Evolutionary conservation across 1,284 basidiomycete species (phyloP).

Genomic region (Boletus albobrunnescens): DNA sequence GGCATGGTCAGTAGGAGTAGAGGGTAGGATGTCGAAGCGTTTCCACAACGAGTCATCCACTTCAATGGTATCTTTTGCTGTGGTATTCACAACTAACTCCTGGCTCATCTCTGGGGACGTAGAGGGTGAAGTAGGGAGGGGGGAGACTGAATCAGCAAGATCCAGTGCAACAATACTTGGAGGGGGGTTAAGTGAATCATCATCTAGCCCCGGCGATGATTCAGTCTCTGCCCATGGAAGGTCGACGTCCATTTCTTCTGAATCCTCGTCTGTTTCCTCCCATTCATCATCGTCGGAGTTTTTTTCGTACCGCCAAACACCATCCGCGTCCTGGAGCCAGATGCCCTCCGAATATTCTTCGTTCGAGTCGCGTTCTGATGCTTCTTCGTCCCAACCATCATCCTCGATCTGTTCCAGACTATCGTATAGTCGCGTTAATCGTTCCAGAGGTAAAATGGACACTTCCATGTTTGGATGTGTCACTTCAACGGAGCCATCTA

Average conservation of each 20-base stretch:
- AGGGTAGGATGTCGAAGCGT: conserved; percentile 72
- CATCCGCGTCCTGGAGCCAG: conserved; percentile 55
- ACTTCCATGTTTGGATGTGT: conserved; percentile 53
- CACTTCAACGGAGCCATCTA: conserved; percentile 67
- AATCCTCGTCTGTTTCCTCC: conserved; percentile 33
- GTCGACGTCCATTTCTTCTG: conserved; percentile 28
- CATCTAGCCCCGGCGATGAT: conserved; percentile 16
- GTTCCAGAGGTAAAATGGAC: conserved; percentile 53
- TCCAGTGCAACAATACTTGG: conserved; percentile 18
- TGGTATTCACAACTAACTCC: conserved; percentile 29
- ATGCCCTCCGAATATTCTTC: conserved; percentile 42
- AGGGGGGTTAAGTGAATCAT: conserved; percentile 16
- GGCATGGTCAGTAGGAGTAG: conserved; percentile 77
- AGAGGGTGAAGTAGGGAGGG: conserved; percentile 27
- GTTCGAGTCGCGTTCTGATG: conserved; percentile 38
- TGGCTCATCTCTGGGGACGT: conserved; percentile 35
- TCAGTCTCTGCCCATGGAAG: conserved; percentile 28
- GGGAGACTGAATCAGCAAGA: conserved; percentile 24
- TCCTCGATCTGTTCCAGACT: conserved; percentile 76
- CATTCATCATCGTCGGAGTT: conserved; percentile 40
- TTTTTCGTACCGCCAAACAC: conserved; percentile 43
- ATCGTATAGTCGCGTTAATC: conserved; percentile 69
- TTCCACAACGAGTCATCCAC: conserved; percentile 52
- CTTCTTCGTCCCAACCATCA: conserved; percentile 55
- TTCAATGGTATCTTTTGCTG: conserved; percentile 21